Percentiles rank a stretch among this genome's conserved stretches.
These are phyloP conservation scores for Dicorynia guianensis DNA, from an alignment of 306 rosid genomes.

Conservation along the genomic window DNA sequence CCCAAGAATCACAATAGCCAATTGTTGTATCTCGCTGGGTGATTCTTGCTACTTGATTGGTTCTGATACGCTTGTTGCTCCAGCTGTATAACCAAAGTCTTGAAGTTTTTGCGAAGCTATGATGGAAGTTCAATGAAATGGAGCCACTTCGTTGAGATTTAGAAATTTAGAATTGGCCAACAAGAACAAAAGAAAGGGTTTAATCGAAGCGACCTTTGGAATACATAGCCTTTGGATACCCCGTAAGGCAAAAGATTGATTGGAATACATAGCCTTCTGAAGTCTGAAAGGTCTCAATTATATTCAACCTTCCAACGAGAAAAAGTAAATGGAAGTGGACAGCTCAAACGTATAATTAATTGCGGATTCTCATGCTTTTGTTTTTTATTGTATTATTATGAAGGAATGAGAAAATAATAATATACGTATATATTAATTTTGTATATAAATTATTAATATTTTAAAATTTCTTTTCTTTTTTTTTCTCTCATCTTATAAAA, in stretches of 20 bases:
- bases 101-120: not conserved
- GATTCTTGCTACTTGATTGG: not conserved
- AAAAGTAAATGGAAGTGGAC: constrained; percentile 24
- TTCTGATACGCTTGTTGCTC: not conserved
- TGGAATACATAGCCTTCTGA: constrained; percentile 22
- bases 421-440: too few relatives aligned
- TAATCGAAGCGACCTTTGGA: constrained; percentile 41
- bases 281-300: constrained; percentile 41
- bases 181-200: not conserved
- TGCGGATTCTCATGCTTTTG: not conserved
- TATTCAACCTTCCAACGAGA: too few relatives aligned
- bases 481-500: too few relatives aligned
- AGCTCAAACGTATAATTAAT: constrained; percentile 15
- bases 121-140: not conserved
- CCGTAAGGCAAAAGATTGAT: constrained; percentile 37
- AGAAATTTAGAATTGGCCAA: not conserved
- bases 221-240: constrained; percentile 44
- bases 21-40: not conserved
- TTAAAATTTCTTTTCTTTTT: too few relatives aligned
- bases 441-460: too few relatives aligned
- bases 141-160: not conserved
- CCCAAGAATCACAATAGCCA: not conserved
- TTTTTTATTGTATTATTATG: too few relatives aligned
- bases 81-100: not conserved
- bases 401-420: too few relatives aligned